A percentile compares a stretch with the other conserved stretches of the same genome.
Evolutionary conservation across 1,284 basidiomycete species (phyloP).

Genomic region (Cystobasidiaceae sp.): DNA sequence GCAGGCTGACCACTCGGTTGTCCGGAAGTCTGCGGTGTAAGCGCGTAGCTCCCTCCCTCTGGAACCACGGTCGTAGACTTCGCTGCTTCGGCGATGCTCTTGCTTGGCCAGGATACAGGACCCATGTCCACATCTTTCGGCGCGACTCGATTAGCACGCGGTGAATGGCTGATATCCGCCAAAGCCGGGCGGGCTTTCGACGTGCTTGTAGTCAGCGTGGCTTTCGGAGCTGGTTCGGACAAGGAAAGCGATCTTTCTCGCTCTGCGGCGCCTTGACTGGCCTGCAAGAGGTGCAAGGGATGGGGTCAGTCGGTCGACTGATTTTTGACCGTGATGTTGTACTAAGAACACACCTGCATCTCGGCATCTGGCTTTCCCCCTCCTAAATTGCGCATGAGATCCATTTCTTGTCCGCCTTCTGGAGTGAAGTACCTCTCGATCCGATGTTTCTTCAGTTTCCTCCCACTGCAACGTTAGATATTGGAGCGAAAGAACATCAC

Average conservation of each 20-base stretch:
- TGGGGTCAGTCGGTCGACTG: no score
- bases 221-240: background rate
- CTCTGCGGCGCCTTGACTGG: no score
- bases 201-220: background rate
- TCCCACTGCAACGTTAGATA: background rate
- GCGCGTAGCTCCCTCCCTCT: conserved; percentile 1
- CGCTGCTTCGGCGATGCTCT: background rate
- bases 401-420: conserved; percentile 11
- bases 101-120: background rate
- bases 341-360: no score
- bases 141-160: conserved; percentile 1
- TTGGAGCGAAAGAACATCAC: no score
- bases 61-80: background rate
- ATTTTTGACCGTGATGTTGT: no score
- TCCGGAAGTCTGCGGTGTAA: background rate
- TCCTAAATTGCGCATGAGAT: background rate
- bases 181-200: background rate
- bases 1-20: background rate
- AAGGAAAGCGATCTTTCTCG: background rate
- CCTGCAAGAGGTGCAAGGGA: no score
- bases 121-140: no score
- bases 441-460: background rate
- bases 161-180: conserved; percentile 4
- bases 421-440: conserved; percentile 11
- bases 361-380: no score